These are phyloP conservation scores for Podospora didyma DNA, from an alignment of 495 filamentous ascomycete species.

Conservation along the genomic window DNA sequence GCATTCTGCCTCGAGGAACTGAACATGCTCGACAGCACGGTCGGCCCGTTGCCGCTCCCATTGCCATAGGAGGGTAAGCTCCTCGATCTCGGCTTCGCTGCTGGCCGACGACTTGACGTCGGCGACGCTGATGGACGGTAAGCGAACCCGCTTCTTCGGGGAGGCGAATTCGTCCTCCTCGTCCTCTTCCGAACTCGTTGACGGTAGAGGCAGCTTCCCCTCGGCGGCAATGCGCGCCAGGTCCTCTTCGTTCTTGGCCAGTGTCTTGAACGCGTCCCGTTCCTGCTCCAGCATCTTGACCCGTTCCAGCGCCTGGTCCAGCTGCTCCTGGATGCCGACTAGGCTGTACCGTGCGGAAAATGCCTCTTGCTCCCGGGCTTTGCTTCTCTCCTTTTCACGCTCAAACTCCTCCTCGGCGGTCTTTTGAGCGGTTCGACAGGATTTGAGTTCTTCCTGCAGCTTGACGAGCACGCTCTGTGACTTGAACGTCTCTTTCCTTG, in stretches of 20 bases:
- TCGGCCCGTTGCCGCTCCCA: slow-evolving; percentile 62
- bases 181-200: slow-evolving; percentile 28
- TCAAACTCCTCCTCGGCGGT: slow-evolving; percentile 50
- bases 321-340: slow-evolving; percentile 68
- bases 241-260: slow-evolving; percentile 54
- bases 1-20: slow-evolving; percentile 84
- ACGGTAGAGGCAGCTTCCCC: slow-evolving; percentile 57
- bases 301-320: slow-evolving; percentile 59
- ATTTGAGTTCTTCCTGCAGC: slow-evolving; percentile 76
- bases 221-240: slow-evolving; percentile 61
- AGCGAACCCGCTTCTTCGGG: slow-evolving; percentile 35
- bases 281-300: slow-evolving; percentile 66
- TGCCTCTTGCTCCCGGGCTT: slow-evolving; percentile 65
- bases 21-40: slow-evolving; percentile 65
- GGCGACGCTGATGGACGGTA: slow-evolving; percentile 32
- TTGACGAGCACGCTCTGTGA: slow-evolving; percentile 73
- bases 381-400: slow-evolving; percentile 44
- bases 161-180: slow-evolving; percentile 45
- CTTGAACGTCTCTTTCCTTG: slow-evolving; percentile 83
- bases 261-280: slow-evolving; percentile 60
- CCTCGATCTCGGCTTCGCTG: slow-evolving; percentile 51
- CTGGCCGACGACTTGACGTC: slow-evolving; percentile 40
- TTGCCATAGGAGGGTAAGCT: slow-evolving; percentile 57
- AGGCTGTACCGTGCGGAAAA: slow-evolving; percentile 72
- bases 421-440: slow-evolving; percentile 50